These are phyloP conservation scores for Didymella sp. DNA, from an alignment of 2,329 filamentous ascomycete species.

Conservation along the genomic window DNA sequence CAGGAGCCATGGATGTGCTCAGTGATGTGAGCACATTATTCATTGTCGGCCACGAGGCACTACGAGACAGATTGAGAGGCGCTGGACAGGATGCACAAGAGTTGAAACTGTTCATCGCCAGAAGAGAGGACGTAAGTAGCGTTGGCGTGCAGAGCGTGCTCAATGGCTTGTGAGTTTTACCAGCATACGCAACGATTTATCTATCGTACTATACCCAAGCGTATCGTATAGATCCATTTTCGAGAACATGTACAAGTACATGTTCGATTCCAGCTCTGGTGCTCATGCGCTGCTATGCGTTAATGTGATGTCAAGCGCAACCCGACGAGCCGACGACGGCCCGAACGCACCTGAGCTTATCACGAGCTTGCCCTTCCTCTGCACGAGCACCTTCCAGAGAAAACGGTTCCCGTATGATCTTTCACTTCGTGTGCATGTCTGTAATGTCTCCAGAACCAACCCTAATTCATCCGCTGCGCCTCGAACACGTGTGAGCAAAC, in stretches of 20 bases:
- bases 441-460: background rate
- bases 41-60: constrained; percentile 74
- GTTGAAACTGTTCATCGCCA: constrained; percentile 83
- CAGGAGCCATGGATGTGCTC: constrained; percentile 75
- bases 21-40: constrained; percentile 95
- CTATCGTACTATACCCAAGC: background rate
- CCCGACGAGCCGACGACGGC: constrained; percentile 17
- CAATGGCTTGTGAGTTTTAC: constrained; percentile 52
- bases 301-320: constrained; percentile 1
- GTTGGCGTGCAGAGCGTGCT: constrained; percentile 84
- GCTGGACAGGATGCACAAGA: constrained; percentile 55
- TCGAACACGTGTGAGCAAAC: background rate
- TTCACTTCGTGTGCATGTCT: background rate
- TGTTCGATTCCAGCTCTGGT: background rate
- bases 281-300: background rate
- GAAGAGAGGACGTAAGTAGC: constrained; percentile 81
- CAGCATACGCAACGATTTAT: background rate
- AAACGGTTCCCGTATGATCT: background rate
- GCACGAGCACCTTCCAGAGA: background rate
- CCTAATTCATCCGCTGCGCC: background rate
- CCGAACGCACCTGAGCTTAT: constrained; percentile 3
- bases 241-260: background rate
- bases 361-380: constrained; percentile 1
- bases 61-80: constrained; percentile 59
- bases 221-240: background rate